Evolutionary conservation across 169 alveolate species (phyloP).

Genomic region (Eimeria mitis): DNA sequence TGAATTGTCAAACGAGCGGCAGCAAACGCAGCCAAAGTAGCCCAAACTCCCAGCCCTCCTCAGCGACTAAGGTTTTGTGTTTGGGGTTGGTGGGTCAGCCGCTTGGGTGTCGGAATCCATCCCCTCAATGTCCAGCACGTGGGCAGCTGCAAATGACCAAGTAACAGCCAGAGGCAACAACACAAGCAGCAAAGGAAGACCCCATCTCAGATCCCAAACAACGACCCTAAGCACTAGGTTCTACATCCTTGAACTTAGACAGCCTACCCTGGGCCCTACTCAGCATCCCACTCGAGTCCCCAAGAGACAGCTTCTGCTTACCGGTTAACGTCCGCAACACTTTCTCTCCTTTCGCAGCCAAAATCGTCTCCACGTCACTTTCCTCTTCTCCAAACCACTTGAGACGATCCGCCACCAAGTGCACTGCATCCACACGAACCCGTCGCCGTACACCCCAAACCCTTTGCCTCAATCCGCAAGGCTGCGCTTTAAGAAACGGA

Average conservation of each 20-base stretch:
- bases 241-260: neutral
- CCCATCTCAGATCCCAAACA: neutral
- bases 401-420: conserved; percentile 80
- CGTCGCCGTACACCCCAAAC: neutral
- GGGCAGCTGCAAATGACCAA: conserved; percentile 7
- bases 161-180: neutral
- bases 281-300: neutral
- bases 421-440: conserved; percentile 79
- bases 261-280: neutral
- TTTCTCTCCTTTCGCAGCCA: conserved; percentile 60
- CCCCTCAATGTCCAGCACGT: conserved; percentile 15
- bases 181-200: neutral
- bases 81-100: neutral
- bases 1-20: neutral
- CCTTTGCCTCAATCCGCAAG: neutral
- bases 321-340: conserved; percentile 31
- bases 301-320: neutral
- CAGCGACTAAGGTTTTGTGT: neutral
- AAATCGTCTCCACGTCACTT: conserved; percentile 50
- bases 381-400: conserved; percentile 48
- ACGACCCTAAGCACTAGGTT: neutral
- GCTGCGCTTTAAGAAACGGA: neutral
- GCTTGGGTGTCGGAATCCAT: neutral
- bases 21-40: neutral
- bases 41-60: neutral